Evolutionary conservation across 768 basidiomycete genomes (phyloP).

Genomic region (Boletus reticuloceps): DNA sequence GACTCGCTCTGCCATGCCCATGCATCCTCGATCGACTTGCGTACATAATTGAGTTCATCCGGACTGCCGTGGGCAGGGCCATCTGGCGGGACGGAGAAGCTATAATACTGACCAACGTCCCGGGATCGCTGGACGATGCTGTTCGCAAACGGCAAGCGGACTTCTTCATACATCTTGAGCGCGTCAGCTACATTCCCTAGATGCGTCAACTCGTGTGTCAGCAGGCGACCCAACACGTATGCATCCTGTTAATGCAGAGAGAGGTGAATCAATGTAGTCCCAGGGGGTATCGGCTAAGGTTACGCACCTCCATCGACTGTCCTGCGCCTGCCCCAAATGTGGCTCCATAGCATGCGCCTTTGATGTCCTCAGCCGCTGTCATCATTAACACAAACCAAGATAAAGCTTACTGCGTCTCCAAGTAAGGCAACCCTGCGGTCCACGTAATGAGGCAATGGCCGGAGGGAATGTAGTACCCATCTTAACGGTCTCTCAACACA

Average conservation of each 20-base stretch:
- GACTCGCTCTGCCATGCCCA: slow-evolving; percentile 19
- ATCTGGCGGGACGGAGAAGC: slow-evolving; percentile 9
- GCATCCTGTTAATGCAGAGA: slow-evolving; percentile 21
- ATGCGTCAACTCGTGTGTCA: slow-evolving; percentile 23
- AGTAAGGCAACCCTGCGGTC: slow-evolving; percentile 37
- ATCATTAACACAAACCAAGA: neutral
- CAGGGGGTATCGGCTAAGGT: neutral
- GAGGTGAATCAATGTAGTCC: neutral
- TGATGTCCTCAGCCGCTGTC: slow-evolving; percentile 32
- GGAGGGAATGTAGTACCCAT: slow-evolving; percentile 46
- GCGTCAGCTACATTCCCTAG: slow-evolving; percentile 24
- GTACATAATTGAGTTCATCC: slow-evolving; percentile 20
- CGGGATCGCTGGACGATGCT: slow-evolving; percentile 16
- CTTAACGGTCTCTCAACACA: slow-evolving; percentile 35
- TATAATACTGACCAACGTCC: slow-evolving; percentile 23
- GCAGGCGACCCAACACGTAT: slow-evolving; percentile 28
- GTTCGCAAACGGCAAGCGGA: slow-evolving; percentile 32
- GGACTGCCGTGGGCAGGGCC: neutral
- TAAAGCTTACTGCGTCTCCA: slow-evolving; percentile 44
- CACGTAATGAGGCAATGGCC: slow-evolving; percentile 9
- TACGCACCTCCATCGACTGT: slow-evolving; percentile 46
- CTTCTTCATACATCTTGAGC: slow-evolving; percentile 31
- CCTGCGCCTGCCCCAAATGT: slow-evolving; percentile 48
- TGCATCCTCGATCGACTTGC: slow-evolving; percentile 25
- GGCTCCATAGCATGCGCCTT: slow-evolving; percentile 49